A percentile compares a stretch with the other conserved stretches of the same genome.
Evolutionary conservation across 345 rosid species (phyloP).

Genomic region (Theobroma cacao): DNA sequence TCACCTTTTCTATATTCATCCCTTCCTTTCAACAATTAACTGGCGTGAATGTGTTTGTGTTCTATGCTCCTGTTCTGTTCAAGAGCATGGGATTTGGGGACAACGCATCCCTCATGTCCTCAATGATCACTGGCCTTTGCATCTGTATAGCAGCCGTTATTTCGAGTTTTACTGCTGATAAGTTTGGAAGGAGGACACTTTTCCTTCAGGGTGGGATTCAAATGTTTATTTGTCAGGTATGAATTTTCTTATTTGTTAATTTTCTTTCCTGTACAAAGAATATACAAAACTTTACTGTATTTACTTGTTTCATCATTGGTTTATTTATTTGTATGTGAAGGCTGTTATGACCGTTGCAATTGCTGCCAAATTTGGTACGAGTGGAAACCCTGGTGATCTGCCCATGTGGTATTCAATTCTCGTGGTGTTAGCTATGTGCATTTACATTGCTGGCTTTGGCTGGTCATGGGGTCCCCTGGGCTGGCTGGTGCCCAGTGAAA

Average conservation of each 20-base stretch:
- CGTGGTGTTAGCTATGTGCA: constrained; percentile 77
- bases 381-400: constrained; percentile 53
- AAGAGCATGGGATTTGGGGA: constrained; percentile 63
- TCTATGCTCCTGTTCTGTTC: constrained; percentile 84
- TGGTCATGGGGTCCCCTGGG: constrained; percentile 97
- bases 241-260: no score
- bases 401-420: constrained; percentile 74
- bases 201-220: constrained; percentile 80
- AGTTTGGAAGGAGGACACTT: constrained; percentile 71
- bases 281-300: neutral
- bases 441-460: constrained; percentile 72
- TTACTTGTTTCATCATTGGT: neutral
- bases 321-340: constrained; percentile 19
- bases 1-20: constrained; percentile 62
- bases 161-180: constrained; percentile 70
- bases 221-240: constrained; percentile 78
- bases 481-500: constrained; percentile 89
- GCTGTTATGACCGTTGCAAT: constrained; percentile 53
- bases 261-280: neutral
- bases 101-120: constrained; percentile 73
- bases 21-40: constrained; percentile 85
- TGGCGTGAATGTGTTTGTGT: constrained; percentile 81
- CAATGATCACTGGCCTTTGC: constrained; percentile 70
- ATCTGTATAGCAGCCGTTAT: constrained; percentile 56
- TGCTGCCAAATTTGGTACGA: constrained; percentile 67